Evolutionary conservation across 2,329 filamentous ascomycete species (phyloP).

Genomic region (Whalleya microplaca): DNA sequence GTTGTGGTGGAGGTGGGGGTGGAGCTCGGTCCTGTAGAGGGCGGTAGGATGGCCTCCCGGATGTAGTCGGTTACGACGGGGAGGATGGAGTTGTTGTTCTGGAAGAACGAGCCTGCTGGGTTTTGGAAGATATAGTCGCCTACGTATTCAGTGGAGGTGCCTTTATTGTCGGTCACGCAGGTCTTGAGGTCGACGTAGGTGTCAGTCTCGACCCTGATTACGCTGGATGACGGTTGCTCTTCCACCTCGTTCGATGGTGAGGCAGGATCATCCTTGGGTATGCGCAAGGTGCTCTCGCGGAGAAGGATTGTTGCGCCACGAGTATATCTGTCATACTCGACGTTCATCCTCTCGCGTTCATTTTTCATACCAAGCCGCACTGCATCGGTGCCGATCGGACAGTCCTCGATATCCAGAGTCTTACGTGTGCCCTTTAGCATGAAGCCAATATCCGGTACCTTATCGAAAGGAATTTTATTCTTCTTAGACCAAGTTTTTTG

Average conservation of each 20-base stretch:
- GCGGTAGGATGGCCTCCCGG: constrained; percentile 73
- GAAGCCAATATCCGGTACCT: constrained; percentile 84
- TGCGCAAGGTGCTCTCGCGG: constrained; percentile 79
- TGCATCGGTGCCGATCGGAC: constrained; percentile 88
- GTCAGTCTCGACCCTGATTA: constrained; percentile 55
- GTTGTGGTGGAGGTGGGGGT: constrained; percentile 24
- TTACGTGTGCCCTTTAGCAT: constrained; percentile 79
- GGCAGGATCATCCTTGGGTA: constrained; percentile 47
- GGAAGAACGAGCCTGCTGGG: constrained; percentile 94
- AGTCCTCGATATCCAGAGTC: constrained; percentile 95
- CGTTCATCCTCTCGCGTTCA: constrained; percentile 76
- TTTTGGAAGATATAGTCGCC: constrained; percentile 85
- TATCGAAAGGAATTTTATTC: constrained; percentile 55
- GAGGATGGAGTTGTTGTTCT: constrained; percentile 99
- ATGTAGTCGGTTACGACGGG: constrained; percentile 85
- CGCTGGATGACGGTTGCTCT: constrained; percentile 38
- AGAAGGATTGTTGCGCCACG: constrained; percentile 87
- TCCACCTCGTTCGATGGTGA: constrained; percentile 41
- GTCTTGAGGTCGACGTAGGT: constrained; percentile 77
- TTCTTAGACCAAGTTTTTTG: constrained; percentile 53
- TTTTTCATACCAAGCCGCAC: constrained; percentile 78
- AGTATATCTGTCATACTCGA: constrained; percentile 72
- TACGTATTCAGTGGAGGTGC: constrained; percentile 84
- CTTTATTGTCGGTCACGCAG: constrained; percentile 86
- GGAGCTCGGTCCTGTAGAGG: too few species aligned